Conservation (phyloP, 345 rosid species). For the Psidium guajava region DNA sequence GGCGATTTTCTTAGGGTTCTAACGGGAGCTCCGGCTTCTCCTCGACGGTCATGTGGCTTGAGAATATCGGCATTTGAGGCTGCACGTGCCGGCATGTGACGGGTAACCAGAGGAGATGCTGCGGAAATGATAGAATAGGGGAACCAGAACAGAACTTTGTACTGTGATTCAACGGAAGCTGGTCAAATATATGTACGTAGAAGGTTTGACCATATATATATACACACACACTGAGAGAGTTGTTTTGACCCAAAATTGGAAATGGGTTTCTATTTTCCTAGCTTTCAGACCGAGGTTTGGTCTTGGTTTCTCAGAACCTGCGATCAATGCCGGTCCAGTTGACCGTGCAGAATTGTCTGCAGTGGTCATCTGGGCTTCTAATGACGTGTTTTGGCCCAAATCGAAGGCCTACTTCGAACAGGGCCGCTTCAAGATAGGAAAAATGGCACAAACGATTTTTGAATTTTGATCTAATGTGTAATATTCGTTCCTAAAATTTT, state of each 20-base stretch:
- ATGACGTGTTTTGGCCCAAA: not conserved
- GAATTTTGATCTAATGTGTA: rapidly evolving
- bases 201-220: too few species aligned
- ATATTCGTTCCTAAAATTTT: too few species aligned
- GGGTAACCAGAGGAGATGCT: too few species aligned
- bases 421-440: not conserved
- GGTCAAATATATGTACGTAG: not conserved
- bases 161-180: not conserved
- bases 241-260: not conserved
- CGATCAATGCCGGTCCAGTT: not conserved
- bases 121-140: not conserved
- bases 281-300: not conserved
- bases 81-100: conserved; percentile 1
- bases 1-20: not conserved
- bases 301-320: not conserved
- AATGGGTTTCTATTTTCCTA: not conserved
- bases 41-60: not conserved
- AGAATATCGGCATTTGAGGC: not conserved
- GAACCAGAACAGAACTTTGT: not conserved
- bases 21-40: not conserved
- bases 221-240: not conserved
- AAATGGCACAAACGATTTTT: too few species aligned
- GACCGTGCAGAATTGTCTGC: not conserved
- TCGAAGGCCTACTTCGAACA: not conserved
- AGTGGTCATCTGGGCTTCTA: not conserved